A percentile compares a stretch with the other conserved stretches of the same genome.
Evolutionary conservation across 352 stramenopile genomes (phyloP).

Genomic region (Phytophthora podocarpi): DNA sequence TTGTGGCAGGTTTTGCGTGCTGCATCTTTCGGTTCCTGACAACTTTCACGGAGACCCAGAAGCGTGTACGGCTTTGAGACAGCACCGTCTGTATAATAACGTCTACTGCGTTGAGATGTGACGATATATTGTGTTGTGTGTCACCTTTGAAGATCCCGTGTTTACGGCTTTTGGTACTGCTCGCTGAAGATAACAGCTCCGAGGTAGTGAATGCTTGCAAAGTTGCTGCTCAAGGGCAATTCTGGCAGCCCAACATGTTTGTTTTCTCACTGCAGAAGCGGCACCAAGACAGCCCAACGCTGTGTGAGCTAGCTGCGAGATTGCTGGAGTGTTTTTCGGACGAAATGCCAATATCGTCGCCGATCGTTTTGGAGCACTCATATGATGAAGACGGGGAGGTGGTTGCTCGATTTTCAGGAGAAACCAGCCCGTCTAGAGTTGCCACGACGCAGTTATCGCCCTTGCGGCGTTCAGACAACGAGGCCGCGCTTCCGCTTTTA

Average conservation of each 20-base stretch:
- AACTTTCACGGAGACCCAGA: conserved; percentile 53
- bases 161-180: conserved; percentile 57
- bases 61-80: conserved; percentile 48
- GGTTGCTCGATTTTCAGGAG: background rate
- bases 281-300: conserved; percentile 50
- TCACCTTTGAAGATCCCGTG: conserved; percentile 47
- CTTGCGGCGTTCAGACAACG: conserved; percentile 5
- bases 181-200: conserved; percentile 55
- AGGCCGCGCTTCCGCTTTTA: conserved; percentile 44
- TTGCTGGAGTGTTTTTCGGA: conserved; percentile 51
- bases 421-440: conserved; percentile 1
- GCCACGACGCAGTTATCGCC: conserved; percentile 4
- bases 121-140: conserved; percentile 13
- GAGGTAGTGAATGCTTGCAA: conserved; percentile 60
- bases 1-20: conserved; percentile 50
- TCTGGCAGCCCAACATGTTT: conserved; percentile 84
- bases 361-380: conserved; percentile 45
- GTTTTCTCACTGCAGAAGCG: conserved; percentile 78
- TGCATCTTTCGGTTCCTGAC: conserved; percentile 67
- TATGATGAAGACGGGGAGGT: conserved; percentile 1
- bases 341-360: conserved; percentile 63
- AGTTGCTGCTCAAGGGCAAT: conserved; percentile 65
- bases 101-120: conserved; percentile 2
- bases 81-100: conserved; percentile 1
- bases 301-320: conserved; percentile 47